Conservation (phyloP, 2,329 filamentous ascomycete species). For the Acarospora socialis region DNA sequence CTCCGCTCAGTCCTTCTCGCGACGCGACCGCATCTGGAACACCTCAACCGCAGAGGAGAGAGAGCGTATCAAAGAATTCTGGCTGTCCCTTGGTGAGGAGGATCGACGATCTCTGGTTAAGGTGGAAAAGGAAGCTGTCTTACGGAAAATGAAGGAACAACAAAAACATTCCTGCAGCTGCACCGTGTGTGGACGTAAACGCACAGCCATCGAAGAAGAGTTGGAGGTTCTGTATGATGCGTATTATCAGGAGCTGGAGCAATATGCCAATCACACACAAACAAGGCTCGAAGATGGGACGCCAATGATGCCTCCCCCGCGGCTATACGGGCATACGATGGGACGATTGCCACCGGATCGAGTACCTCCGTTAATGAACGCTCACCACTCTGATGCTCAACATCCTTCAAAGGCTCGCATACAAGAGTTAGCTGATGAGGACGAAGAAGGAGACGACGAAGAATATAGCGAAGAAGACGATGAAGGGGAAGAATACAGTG, state of each 20-base stretch:
- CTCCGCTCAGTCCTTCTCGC: slow-evolving; percentile 37
- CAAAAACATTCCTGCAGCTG: slow-evolving; percentile 99
- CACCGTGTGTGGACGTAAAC: slow-evolving; percentile 89
- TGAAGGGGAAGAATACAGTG: slow-evolving; percentile 40
- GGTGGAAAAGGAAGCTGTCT: slow-evolving; percentile 93
- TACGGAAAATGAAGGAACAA: slow-evolving; percentile 99
- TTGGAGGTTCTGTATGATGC: slow-evolving; percentile 94
- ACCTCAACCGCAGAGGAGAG: slow-evolving; percentile 88
- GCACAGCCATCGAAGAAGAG: slow-evolving; percentile 95
- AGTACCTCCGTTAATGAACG: slow-evolving; percentile 43
- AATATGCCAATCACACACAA: slow-evolving; percentile 81
- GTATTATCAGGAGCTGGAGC: slow-evolving; percentile 95
- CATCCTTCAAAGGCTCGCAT: slow-evolving; percentile 65
- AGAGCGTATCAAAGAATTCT: slow-evolving; percentile 95
- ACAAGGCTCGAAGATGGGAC: slow-evolving; percentile 45
- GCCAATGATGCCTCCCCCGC: slow-evolving; percentile 53
- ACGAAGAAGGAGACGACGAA: slow-evolving; percentile 36
- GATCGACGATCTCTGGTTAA: slow-evolving; percentile 92
- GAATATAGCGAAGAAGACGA: slow-evolving; percentile 37
- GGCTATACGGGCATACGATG: slow-evolving; percentile 43
- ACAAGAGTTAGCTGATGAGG: slow-evolving; percentile 42
- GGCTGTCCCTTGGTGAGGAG: slow-evolving; percentile 85
- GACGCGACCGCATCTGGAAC: slow-evolving; percentile 95
- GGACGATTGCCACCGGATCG: slow-evolving; percentile 43
- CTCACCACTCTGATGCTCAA: slow-evolving; percentile 31